Evolutionary conservation across 352 stramenopile genomes (phyloP).

Genomic region (Phytophthora cajani): DNA sequence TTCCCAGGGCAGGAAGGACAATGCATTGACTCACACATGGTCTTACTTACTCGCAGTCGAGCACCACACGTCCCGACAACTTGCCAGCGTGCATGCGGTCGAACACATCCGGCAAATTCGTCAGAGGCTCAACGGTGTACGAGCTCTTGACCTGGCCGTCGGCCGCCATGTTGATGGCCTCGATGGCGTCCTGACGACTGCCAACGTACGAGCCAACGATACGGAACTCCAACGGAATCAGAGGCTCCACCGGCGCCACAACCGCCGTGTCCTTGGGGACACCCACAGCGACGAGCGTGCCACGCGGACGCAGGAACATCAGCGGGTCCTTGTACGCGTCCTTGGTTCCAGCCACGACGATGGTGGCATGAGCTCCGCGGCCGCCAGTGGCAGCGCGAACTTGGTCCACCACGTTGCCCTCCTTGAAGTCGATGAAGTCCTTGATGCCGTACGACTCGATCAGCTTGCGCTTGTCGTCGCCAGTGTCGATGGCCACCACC

Average conservation of each 20-base stretch:
- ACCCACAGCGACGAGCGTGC: conserved; percentile 77
- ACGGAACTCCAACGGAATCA: conserved; percentile 48
- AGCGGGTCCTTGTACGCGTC: conserved; percentile 63
- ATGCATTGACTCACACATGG: too few species aligned
- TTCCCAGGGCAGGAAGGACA: too few species aligned
- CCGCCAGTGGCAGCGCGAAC: conserved; percentile 52
- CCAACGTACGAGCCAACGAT: conserved; percentile 67
- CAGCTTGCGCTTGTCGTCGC: conserved; percentile 65
- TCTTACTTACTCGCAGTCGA: conserved; percentile 49
- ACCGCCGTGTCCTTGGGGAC: conserved; percentile 63
- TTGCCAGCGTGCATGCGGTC: conserved; percentile 47
- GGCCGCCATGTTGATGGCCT: conserved; percentile 59
- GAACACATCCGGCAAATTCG: conserved; percentile 54
- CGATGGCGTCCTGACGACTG: conserved; percentile 60
- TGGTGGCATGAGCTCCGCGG: conserved; percentile 64
- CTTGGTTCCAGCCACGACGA: conserved; percentile 77
- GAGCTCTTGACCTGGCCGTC: conserved; percentile 52
- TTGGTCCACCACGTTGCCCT: conserved; percentile 53
- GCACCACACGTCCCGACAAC: conserved; percentile 46
- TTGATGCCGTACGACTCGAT: conserved; percentile 75
- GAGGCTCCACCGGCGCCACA: conserved; percentile 37
- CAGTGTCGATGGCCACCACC: conserved; percentile 76
- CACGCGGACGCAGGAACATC: conserved; percentile 67
- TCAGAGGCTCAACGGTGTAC: conserved; percentile 45
- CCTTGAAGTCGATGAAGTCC: conserved; percentile 75